These are phyloP conservation scores for Acacia acuminata DNA, from an alignment of 306 rosid species.

Conservation along the genomic window DNA sequence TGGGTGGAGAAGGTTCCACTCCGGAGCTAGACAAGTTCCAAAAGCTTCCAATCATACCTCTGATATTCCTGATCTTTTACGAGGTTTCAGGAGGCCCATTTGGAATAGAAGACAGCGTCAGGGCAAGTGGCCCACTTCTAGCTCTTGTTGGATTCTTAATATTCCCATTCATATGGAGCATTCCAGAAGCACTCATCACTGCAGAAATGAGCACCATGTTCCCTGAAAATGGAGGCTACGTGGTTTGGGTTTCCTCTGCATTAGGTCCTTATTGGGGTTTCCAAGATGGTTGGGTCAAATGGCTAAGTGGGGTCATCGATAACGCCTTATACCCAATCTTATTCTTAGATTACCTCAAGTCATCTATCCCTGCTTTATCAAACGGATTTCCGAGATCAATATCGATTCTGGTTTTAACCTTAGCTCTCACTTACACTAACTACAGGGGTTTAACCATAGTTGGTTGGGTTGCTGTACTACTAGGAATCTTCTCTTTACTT, in stretches of 20 bases:
- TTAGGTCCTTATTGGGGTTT: constrained; percentile 85
- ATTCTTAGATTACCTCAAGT: constrained; percentile 63
- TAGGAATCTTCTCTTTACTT: constrained; percentile 66
- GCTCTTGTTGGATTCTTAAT: constrained; percentile 57
- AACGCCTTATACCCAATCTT: constrained; percentile 67
- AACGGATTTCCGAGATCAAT: constrained; percentile 50
- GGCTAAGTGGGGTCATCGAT: constrained; percentile 69
- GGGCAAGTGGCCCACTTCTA: constrained; percentile 55
- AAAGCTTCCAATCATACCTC: constrained; percentile 42
- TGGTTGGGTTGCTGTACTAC: constrained; percentile 57
- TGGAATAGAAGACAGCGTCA: constrained; percentile 61
- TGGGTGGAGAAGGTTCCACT: constrained; percentile 24
- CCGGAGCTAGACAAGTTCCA: constrained; percentile 21
- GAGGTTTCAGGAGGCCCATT: constrained; percentile 86
- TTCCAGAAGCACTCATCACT: constrained; percentile 77
- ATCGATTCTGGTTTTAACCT: constrained; percentile 45
- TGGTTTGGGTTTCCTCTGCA: constrained; percentile 70
- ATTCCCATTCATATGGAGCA: constrained; percentile 70
- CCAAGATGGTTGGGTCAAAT: constrained; percentile 65
- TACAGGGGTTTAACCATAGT: constrained; percentile 69
- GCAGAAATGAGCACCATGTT: constrained; percentile 68
- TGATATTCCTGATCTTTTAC: constrained; percentile 66
- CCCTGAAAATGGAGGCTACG: constrained; percentile 76
- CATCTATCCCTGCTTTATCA: constrained; percentile 55
- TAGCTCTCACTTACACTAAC: constrained; percentile 59